These are phyloP conservation scores for Daucus carota DNA, from an alignment of 129 eudicot species.

Conservation along the genomic window DNA sequence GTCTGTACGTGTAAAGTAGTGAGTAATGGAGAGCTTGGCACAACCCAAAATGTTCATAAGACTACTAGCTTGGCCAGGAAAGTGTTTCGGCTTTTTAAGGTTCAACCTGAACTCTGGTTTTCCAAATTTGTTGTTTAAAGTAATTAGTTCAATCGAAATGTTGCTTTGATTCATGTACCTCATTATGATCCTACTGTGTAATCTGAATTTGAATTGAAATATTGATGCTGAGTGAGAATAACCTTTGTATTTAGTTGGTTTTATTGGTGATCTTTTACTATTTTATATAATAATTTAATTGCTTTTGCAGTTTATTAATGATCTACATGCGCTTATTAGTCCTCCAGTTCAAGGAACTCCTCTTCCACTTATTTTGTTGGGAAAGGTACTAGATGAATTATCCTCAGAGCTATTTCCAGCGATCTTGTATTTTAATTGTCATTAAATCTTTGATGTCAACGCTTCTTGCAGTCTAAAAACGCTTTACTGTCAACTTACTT, in stretches of 20 bases:
- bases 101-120: slow-evolving; percentile 11
- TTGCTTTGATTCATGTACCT: neutral
- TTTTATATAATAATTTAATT: neutral
- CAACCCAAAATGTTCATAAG: slow-evolving; percentile 90
- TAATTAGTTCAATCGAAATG: neutral
- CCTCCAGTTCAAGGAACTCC: slow-evolving; percentile 90
- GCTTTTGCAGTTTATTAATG: slow-evolving; percentile 74
- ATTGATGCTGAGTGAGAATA: neutral
- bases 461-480: slow-evolving; percentile 72
- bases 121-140: neutral
- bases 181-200: neutral
- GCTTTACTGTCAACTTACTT: slow-evolving; percentile 80
- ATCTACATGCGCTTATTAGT: slow-evolving; percentile 83
- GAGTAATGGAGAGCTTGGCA: slow-evolving; percentile 93
- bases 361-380: slow-evolving; percentile 68
- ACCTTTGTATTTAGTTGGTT: neutral
- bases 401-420: too few relatives aligned
- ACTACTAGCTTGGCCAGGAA: slow-evolving; percentile 94
- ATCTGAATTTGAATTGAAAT: neutral
- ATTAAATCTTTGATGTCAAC: slow-evolving; percentile 13
- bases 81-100: slow-evolving; percentile 98
- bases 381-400: slow-evolving; percentile 52
- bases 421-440: slow-evolving; percentile 2
- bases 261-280: slow-evolving; percentile 5
- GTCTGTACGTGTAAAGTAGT: too few relatives aligned